These are phyloP conservation scores for Cryptococcus floricola DNA, from an alignment of 1,284 basidiomycete genomes.

Conservation along the genomic window DNA sequence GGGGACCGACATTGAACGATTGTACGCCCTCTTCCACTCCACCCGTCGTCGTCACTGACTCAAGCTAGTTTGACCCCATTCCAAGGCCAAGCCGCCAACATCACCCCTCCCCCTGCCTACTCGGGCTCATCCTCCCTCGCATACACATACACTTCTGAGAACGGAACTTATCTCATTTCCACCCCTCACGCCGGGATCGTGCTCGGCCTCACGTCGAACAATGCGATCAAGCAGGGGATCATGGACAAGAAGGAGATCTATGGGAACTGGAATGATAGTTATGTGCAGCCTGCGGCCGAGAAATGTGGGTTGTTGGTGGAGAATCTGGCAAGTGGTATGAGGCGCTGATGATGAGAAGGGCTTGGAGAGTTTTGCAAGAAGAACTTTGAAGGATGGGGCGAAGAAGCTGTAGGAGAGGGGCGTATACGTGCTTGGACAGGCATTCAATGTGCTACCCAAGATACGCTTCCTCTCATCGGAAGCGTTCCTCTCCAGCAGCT, in stretches of 20 bases:
- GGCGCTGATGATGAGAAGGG: not conserved
- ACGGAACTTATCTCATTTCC: conserved; percentile 28
- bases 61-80: conserved; percentile 20
- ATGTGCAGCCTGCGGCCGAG: conserved; percentile 7
- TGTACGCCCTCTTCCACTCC: conserved; percentile 9
- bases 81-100: conserved; percentile 24
- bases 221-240: conserved; percentile 5
- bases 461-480: conserved; percentile 31
- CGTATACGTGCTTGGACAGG: conserved; percentile 25
- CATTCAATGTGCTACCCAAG: conserved; percentile 26
- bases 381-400: conserved; percentile 25
- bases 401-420: conserved; percentile 25
- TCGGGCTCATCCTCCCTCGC: conserved; percentile 14
- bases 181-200: conserved; percentile 27
- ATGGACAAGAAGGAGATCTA: conserved; percentile 12
- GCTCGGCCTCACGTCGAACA: conserved; percentile 13
- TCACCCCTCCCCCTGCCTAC: conserved; percentile 21
- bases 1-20: conserved; percentile 10
- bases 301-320: not conserved
- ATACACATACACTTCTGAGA: conserved; percentile 21
- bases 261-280: conserved; percentile 17
- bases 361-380: not conserved
- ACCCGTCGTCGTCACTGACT: not conserved
- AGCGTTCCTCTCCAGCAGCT: conserved; percentile 19
- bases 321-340: not conserved